Conservation (phyloP, 345 rosid species). For the Dipteronia dyeriana region DNA sequence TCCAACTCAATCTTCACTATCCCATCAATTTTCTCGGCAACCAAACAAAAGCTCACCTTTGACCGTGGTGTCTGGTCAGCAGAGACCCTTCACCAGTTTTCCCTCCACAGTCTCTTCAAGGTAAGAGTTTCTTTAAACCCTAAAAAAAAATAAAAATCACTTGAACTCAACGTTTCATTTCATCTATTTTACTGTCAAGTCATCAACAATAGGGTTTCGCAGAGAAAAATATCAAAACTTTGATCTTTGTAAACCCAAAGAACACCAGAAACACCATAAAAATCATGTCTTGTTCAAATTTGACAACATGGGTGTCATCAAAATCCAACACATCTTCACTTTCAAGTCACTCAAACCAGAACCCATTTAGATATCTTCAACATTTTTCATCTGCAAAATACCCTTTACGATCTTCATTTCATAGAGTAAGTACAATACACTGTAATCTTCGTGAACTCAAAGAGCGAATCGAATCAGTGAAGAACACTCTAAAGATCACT, state of each 20-base stretch:
- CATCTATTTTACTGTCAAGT: neutral
- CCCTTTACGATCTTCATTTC: slow-evolving; percentile 7
- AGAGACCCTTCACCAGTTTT: neutral
- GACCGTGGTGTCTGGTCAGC: neutral
- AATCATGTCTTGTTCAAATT: slow-evolving; percentile 41
- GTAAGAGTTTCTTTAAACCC: neutral
- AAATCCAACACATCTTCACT: slow-evolving; percentile 14
- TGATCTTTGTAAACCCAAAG: slow-evolving; percentile 5
- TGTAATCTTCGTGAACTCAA: slow-evolving; percentile 67
- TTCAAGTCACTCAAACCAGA: slow-evolving; percentile 27
- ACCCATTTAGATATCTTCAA: slow-evolving; percentile 29
- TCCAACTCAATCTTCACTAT: neutral
- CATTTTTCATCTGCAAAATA: slow-evolving; percentile 7
- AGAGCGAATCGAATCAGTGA: slow-evolving; percentile 58
- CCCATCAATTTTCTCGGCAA: neutral
- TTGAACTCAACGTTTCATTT: neutral
- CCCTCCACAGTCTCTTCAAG: neutral
- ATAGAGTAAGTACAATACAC: slow-evolving; percentile 26
- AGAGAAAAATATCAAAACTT: neutral
- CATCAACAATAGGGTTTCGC: slow-evolving; percentile 20
- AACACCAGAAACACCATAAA: neutral
- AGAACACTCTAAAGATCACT: slow-evolving; percentile 67
- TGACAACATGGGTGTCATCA: slow-evolving; percentile 32
- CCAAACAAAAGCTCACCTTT: slow-evolving; percentile 5
- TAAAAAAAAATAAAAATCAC: neutral